phyloP scores from a whole-genome alignment of 1,284 basidiomycete genomes.

The Boletus austroedulis region DNA sequence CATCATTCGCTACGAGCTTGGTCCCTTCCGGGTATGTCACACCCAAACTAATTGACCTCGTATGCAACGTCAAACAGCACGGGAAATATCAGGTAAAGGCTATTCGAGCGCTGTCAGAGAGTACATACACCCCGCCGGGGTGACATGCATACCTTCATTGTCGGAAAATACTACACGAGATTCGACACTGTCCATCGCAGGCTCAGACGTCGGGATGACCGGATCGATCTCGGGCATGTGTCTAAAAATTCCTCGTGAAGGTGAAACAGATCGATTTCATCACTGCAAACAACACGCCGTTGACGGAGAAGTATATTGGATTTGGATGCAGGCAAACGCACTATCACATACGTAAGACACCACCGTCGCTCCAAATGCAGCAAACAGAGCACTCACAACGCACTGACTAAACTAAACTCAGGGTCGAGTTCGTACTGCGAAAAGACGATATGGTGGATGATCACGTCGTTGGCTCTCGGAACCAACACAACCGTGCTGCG shows the following conservation, averaged over 20 bases:
- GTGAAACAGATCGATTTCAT: slow-evolving; percentile 86
- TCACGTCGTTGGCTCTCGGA: slow-evolving; percentile 82
- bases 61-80: slow-evolving; percentile 68
- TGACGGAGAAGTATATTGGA: slow-evolving; percentile 81
- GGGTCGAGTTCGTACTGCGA: slow-evolving; percentile 77
- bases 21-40: slow-evolving; percentile 68
- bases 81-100: slow-evolving; percentile 95
- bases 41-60: slow-evolving; percentile 87
- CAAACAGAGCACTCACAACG: slow-evolving; percentile 42
- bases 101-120: slow-evolving; percentile 32
- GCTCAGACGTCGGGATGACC: slow-evolving; percentile 42
- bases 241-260: slow-evolving; percentile 77
- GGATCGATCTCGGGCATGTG: slow-evolving; percentile 63
- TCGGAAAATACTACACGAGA: slow-evolving; percentile 72
- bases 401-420: slow-evolving; percentile 40
- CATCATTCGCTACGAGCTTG: slow-evolving; percentile 44
- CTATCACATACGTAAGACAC: too few species aligned
- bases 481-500: slow-evolving; percentile 73
- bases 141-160: slow-evolving; percentile 68
- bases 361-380: too few species aligned
- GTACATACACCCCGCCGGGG: slow-evolving; percentile 2
- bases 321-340: slow-evolving; percentile 82
- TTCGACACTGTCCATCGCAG: slow-evolving; percentile 66
- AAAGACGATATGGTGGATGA: slow-evolving; percentile 79
- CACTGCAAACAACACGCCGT: slow-evolving; percentile 77